phyloP scores from a whole-genome alignment of 164 flowering plant genomes.

The Magnolia sinica region DNA sequence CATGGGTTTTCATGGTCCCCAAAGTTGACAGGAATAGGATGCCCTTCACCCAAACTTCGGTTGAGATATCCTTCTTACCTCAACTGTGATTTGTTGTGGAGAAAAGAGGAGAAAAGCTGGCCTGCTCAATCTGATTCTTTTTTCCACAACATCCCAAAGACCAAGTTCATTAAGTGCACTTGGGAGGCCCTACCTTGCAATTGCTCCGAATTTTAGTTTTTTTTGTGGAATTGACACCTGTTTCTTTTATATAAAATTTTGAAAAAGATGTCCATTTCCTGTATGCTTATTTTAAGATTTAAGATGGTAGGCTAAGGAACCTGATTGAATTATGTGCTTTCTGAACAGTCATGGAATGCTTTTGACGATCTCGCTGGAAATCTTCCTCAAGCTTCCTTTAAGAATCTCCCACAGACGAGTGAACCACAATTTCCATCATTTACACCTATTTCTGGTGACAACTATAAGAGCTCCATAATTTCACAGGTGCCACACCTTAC shows the following conservation, averaged over 20 bases:
- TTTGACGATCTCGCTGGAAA: conserved; percentile 45
- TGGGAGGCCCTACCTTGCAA: too few relatives aligned
- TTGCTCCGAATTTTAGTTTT: too few relatives aligned
- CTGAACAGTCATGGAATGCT: conserved; percentile 66
- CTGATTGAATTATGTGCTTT: conserved; percentile 5
- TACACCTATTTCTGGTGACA: conserved; percentile 29
- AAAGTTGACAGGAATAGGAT: background rate
- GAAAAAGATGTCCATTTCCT: background rate
- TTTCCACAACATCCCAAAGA: too few relatives aligned
- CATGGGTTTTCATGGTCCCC: background rate
- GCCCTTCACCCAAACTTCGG: background rate
- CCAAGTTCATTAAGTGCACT: too few relatives aligned
- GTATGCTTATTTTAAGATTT: background rate
- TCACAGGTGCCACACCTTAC: conserved; percentile 35
- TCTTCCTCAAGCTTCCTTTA: conserved; percentile 20
- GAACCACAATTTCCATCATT: conserved; percentile 26
- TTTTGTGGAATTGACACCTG: too few relatives aligned
- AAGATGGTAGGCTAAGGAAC: background rate
- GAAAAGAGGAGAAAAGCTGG: too few relatives aligned
- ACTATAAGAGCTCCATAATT: conserved; percentile 21
- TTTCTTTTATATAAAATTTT: too few relatives aligned
- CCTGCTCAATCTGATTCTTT: too few relatives aligned
- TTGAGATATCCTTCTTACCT: background rate
- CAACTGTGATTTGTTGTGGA: background rate
- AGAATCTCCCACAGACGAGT: conserved; percentile 17